Conservation (phyloP, 305 asterid species). For the Solanum hybrid region DNA sequence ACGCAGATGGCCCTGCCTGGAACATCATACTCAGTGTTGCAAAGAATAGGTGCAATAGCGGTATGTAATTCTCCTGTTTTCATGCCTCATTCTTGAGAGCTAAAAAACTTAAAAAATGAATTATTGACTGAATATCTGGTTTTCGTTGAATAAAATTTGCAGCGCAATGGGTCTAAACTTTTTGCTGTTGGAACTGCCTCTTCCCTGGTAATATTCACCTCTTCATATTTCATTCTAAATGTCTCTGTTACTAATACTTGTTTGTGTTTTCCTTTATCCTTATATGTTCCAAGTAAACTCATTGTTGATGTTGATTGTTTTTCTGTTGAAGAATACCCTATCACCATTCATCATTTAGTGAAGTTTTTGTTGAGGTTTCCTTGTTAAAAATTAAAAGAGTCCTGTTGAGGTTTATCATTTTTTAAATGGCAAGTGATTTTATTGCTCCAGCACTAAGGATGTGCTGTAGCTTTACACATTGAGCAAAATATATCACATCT, state of each 20-base stretch:
- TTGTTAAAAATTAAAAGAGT: background rate
- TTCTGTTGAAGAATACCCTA: background rate
- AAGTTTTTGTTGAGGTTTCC: background rate
- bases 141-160: constrained; percentile 10
- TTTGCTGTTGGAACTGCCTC: constrained; percentile 85
- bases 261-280: background rate
- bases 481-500: background rate
- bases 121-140: constrained; percentile 9
- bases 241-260: background rate
- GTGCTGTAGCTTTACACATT: background rate
- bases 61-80: constrained; percentile 26
- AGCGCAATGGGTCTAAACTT: constrained; percentile 84
- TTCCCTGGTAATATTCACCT: constrained; percentile 51
- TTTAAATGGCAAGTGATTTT: background rate
- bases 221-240: background rate
- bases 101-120: background rate
- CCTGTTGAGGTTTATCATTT: background rate
- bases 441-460: background rate
- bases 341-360: background rate
- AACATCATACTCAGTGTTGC: constrained; percentile 62
- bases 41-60: constrained; percentile 80
- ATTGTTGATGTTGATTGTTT: background rate
- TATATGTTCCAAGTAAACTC: background rate
- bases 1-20: constrained; percentile 73
- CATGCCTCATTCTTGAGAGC: background rate